These are phyloP conservation scores for Talaromyces ruber DNA, from an alignment of 495 filamentous ascomycete species.

Conservation along the genomic window DNA sequence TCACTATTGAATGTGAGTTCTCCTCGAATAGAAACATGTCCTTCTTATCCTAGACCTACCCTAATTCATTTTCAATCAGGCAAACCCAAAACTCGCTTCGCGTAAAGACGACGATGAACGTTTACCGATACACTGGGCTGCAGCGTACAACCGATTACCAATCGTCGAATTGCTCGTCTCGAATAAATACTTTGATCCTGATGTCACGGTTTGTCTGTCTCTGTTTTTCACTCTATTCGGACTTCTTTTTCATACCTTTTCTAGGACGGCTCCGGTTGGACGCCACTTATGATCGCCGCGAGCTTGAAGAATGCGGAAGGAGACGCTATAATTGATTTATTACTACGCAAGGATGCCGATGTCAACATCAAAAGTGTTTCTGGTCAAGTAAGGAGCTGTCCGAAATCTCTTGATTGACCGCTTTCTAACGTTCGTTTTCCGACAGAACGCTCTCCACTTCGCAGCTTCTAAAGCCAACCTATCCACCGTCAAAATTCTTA, in stretches of 20 bases:
- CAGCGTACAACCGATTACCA: conserved; percentile 69
- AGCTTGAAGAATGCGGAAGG: conserved; percentile 59
- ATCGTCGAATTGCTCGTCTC: conserved; percentile 64
- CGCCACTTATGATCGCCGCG: conserved; percentile 86
- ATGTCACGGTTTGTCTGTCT: conserved; percentile 57
- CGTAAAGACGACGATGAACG: conserved; percentile 82
- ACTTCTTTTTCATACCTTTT: background rate
- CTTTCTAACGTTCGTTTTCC: conserved; percentile 15
- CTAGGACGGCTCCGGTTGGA: conserved; percentile 87
- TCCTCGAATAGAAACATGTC: conserved; percentile 7
- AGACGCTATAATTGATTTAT: conserved; percentile 52
- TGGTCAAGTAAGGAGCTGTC: conserved; percentile 41
- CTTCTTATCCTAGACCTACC: background rate
- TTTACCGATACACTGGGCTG: conserved; percentile 91
- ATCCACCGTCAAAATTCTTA: conserved; percentile 66
- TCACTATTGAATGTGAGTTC: conserved; percentile 60
- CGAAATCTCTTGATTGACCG: background rate
- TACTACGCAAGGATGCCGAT: conserved; percentile 75
- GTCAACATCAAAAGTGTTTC: conserved; percentile 67
- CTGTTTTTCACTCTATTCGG: background rate
- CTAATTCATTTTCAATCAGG: conserved; percentile 30
- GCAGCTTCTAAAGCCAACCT: conserved; percentile 82
- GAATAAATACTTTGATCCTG: conserved; percentile 71
- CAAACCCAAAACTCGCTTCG: conserved; percentile 68
- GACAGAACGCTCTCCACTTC: conserved; percentile 80